Evolutionary conservation across 202 grass and related monocot genomes (phyloP).

Genomic region (Panicum hallii): DNA sequence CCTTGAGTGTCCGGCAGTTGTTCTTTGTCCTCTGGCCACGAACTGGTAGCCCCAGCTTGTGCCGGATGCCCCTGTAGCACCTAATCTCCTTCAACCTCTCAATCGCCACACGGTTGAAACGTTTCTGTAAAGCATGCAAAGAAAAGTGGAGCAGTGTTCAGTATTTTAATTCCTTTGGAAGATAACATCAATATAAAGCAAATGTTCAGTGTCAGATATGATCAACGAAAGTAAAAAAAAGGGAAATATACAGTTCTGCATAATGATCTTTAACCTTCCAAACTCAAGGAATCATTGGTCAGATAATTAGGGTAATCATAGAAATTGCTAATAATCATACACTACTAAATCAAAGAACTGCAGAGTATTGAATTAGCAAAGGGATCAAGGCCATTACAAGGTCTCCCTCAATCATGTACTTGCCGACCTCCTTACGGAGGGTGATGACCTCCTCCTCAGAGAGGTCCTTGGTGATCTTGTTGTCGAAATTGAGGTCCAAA

Average conservation of each 20-base stretch:
- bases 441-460: conserved; percentile 83
- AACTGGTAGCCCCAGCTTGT: conserved; percentile 76
- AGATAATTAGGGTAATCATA: conserved; percentile 6
- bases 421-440: conserved; percentile 87
- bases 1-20: conserved; percentile 90
- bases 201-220: not conserved
- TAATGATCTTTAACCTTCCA: not conserved
- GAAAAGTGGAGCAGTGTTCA: not conserved
- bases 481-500: conserved; percentile 71
- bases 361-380: not conserved
- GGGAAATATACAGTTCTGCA: not conserved
- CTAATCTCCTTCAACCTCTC: conserved; percentile 94
- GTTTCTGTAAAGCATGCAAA: conserved; percentile 68
- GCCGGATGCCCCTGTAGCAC: conserved; percentile 79
- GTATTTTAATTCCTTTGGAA: conserved; percentile 29
- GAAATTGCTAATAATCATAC: not conserved
- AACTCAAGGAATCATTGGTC: conserved; percentile 18
- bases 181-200: conserved; percentile 1
- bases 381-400: conserved; percentile 58
- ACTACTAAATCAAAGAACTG: conserved; percentile 3
- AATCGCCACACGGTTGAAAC: conserved; percentile 78
- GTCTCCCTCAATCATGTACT: conserved; percentile 97
- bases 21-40: conserved; percentile 92
- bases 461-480: conserved; percentile 89
- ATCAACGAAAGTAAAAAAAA: not conserved